Conservation (phyloP, 208 protist species). For the Angomonas ambiguus region DNA sequence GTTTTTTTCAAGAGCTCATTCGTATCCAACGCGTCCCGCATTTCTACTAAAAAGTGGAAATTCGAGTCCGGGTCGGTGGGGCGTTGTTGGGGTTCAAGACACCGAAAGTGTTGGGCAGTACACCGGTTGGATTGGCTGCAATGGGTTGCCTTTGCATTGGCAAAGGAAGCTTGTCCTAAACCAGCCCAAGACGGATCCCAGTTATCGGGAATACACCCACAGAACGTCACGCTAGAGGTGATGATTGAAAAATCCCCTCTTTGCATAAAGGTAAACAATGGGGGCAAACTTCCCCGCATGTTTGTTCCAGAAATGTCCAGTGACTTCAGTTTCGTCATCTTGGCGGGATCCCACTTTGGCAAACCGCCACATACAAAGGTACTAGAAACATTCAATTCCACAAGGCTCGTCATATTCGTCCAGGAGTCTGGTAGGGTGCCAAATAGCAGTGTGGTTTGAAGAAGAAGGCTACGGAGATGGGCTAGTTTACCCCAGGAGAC, state of each 20-base stretch:
- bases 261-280: neutral
- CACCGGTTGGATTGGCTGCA: neutral
- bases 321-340: neutral
- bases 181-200: neutral
- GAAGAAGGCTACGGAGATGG: neutral
- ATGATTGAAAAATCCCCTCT: neutral
- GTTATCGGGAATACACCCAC: neutral
- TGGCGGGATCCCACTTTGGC: neutral
- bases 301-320: neutral
- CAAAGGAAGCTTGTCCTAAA: neutral
- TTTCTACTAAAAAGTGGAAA: neutral
- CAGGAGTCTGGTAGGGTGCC: neutral
- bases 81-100: neutral
- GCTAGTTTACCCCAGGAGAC: neutral
- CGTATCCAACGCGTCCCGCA: neutral
- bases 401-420: neutral
- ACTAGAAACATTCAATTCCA: neutral
- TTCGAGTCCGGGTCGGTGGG: neutral
- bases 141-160: neutral
- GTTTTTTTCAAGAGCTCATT: neutral
- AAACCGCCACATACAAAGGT: neutral
- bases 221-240: neutral
- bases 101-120: neutral
- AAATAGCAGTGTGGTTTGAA: neutral
- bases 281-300: neutral